These are phyloP conservation scores for Phytophthora podocarpi DNA, from an alignment of 352 stramenopile genomes.

Conservation along the genomic window DNA sequence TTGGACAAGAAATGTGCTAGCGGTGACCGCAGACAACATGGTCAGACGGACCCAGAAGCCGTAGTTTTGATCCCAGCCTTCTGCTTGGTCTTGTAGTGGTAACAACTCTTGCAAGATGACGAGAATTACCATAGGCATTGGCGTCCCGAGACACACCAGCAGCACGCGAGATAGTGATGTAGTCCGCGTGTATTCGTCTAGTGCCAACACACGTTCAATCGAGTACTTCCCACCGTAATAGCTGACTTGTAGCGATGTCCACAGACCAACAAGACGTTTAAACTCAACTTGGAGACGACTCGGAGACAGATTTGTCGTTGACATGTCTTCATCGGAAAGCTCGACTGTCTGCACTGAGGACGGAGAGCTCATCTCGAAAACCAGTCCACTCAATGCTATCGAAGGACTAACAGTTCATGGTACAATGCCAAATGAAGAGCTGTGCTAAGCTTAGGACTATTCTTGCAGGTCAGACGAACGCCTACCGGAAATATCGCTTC, in stretches of 20 bases:
- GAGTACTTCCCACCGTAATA: constrained; percentile 28
- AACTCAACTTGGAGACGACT: not conserved
- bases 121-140: constrained; percentile 13
- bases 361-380: too few species aligned
- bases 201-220: constrained; percentile 11
- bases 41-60: constrained; percentile 22
- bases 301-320: not conserved
- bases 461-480: too few species aligned
- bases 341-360: too few species aligned
- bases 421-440: too few species aligned
- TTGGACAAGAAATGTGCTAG: constrained; percentile 12
- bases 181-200: constrained; percentile 10
- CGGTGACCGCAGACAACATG: constrained; percentile 1
- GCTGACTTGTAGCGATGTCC: constrained; percentile 21
- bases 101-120: constrained; percentile 16
- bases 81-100: constrained; percentile 18
- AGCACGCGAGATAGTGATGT: constrained; percentile 16
- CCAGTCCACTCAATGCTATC: too few species aligned
- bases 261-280: not conserved
- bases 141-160: constrained; percentile 11
- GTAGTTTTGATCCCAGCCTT: constrained; percentile 20
- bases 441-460: too few species aligned
- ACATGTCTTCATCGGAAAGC: too few species aligned
- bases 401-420: too few species aligned
- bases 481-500: too few species aligned